Evolutionary conservation across 257 asterid genomes (phyloP).

Genomic region (Phtheirospermum japonicum): DNA sequence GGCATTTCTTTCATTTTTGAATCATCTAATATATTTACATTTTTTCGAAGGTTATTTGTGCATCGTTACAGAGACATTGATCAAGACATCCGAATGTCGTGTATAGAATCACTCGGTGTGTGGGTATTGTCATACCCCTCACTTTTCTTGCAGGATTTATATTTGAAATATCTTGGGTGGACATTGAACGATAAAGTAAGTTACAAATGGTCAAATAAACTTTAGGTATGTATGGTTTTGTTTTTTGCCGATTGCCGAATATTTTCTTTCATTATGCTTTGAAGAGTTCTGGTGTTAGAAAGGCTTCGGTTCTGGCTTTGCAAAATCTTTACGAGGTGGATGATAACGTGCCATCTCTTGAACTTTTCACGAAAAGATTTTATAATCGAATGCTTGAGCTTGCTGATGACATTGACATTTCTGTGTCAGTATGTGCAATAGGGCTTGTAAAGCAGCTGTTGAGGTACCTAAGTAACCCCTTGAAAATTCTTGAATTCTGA

Average conservation of each 20-base stretch:
- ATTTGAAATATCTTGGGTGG: conserved; percentile 98
- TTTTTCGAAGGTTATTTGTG: conserved; percentile 76
- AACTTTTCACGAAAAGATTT: conserved; percentile 92
- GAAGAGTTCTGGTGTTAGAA: conserved; percentile 95
- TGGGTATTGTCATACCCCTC: conserved; percentile 95
- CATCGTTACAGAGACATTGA: conserved; percentile 97
- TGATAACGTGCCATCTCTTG: conserved; percentile 94
- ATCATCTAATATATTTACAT: conserved; percentile 21
- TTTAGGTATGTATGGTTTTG: conserved; percentile 9
- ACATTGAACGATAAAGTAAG: conserved; percentile 96
- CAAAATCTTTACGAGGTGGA: conserved; percentile 93
- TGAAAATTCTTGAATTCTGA: conserved; percentile 13
- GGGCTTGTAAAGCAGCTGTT: conserved; percentile 94
- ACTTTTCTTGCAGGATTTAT: conserved; percentile 92
- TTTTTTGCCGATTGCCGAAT: conserved; percentile 27
- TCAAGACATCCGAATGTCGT: conserved; percentile 84
- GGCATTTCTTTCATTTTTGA: conserved; percentile 13
- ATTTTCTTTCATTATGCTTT: conserved; percentile 28
- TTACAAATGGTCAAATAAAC: conserved; percentile 10
- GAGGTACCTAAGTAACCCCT: conserved; percentile 47
- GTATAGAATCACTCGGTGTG: conserved; percentile 93
- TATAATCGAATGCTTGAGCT: conserved; percentile 92
- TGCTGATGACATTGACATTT: conserved; percentile 95
- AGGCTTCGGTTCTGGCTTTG: conserved; percentile 85
- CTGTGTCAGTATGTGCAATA: conserved; percentile 97